A percentile compares a stretch with the other conserved stretches of the same genome.
Evolutionary conservation across 1,284 basidiomycete genomes (phyloP).

Genomic region (Exobasidium rhododendri): DNA sequence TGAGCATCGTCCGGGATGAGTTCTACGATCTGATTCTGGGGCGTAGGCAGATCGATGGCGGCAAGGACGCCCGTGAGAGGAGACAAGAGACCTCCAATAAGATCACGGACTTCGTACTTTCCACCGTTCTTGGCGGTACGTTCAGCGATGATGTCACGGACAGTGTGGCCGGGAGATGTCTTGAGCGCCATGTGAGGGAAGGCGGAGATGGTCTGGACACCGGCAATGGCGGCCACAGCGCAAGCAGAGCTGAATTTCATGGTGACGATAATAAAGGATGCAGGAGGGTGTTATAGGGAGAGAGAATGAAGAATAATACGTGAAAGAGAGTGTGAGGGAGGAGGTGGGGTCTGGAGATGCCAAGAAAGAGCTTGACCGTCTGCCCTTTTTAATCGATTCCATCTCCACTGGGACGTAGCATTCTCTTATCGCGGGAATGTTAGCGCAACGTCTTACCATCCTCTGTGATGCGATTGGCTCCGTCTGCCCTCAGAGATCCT

Average conservation of each 20-base stretch:
- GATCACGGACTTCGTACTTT: conserved; percentile 11
- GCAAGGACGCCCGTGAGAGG: conserved; percentile 15
- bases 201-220: background rate
- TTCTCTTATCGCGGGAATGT: no score
- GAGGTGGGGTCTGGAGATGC: no score
- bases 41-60: conserved; percentile 16
- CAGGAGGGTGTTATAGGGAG: background rate
- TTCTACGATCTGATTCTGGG: conserved; percentile 15
- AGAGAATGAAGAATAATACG: conserved; percentile 1
- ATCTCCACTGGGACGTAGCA: no score
- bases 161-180: background rate
- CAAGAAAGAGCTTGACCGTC: no score
- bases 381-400: no score
- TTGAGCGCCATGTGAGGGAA: background rate
- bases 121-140: background rate
- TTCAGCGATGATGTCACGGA: conserved; percentile 2
- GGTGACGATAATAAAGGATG: no score
- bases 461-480: no score
- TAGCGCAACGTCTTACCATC: no score
- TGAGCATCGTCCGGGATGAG: conserved; percentile 16
- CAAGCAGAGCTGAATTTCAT: no score
- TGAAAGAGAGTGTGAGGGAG: no score
- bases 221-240: background rate
- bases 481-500: no score
- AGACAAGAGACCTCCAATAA: conserved; percentile 16